These are phyloP conservation scores for Selaginella moellendorffii DNA, from an alignment of 75 land plant species.

Conservation along the genomic window DNA sequence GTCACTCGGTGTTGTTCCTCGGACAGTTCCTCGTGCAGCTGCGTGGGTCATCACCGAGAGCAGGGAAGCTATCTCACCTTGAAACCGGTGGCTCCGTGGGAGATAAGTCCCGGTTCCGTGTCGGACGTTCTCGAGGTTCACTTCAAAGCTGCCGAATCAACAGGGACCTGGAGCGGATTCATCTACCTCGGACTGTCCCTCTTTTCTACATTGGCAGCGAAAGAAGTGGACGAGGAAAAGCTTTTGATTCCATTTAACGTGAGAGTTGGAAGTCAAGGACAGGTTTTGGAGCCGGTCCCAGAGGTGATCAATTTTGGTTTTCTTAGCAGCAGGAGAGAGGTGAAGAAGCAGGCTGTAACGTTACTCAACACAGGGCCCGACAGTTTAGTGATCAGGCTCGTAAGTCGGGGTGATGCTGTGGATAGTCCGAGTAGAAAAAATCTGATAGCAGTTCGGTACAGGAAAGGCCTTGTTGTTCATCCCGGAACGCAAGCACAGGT, in stretches of 20 bases:
- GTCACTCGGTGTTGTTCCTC: background rate
- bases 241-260: slow-evolving; percentile 5
- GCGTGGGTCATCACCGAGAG: background rate
- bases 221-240: slow-evolving; percentile 1
- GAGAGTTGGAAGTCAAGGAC: background rate
- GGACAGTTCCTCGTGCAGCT: background rate
- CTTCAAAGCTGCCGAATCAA: background rate
- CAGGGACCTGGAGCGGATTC: background rate
- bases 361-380: slow-evolving; percentile 35
- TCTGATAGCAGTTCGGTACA: slow-evolving; percentile 25
- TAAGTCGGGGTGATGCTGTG: slow-evolving; percentile 26
- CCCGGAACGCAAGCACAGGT: slow-evolving; percentile 41
- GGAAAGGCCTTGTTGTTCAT: slow-evolving; percentile 38
- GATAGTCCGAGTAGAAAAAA: slow-evolving; percentile 26
- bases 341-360: slow-evolving; percentile 18
- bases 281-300: slow-evolving; percentile 16
- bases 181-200: background rate
- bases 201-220: background rate
- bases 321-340: slow-evolving; percentile 14
- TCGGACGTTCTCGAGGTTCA: slow-evolving; percentile 4
- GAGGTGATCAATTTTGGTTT: slow-evolving; percentile 20
- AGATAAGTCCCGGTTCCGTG: background rate
- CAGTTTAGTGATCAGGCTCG: slow-evolving; percentile 15
- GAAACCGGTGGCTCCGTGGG: slow-evolving; percentile 38
- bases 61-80: slow-evolving; percentile 13